Evolutionary conservation across 2,329 filamentous ascomycete species (phyloP).

Genomic region (Colletotrichum lupini): DNA sequence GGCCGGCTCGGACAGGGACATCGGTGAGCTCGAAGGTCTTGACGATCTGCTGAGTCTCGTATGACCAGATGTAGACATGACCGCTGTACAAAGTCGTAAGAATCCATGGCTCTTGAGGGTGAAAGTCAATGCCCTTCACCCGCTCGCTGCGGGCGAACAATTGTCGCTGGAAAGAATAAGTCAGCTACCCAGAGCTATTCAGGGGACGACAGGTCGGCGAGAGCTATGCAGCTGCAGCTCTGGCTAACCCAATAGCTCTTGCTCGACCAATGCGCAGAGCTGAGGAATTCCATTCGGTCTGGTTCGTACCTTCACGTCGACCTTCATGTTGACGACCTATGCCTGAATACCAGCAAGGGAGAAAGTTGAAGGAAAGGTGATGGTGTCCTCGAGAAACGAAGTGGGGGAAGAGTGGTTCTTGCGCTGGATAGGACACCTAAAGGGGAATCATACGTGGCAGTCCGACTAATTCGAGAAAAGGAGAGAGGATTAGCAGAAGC

Average conservation of each 20-base stretch:
- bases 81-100: conserved; percentile 94
- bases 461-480: neutral
- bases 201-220: conserved; percentile 13
- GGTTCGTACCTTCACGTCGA: conserved; percentile 35
- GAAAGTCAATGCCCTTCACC: conserved; percentile 97
- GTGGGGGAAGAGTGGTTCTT: conserved; percentile 25
- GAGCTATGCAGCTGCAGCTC: conserved; percentile 6
- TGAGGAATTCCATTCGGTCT: neutral
- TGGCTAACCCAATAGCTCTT: neutral
- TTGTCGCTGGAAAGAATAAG: conserved; percentile 50
- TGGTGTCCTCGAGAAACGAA: conserved; percentile 31
- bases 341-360: conserved; percentile 26
- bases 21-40: conserved; percentile 99
- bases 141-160: conserved; percentile 85
- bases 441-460: conserved; percentile 20
- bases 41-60: conserved; percentile 95
- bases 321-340: conserved; percentile 34
- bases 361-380: conserved; percentile 20
- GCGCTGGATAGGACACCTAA: conserved; percentile 22
- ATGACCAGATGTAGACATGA: conserved; percentile 99
- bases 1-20: conserved; percentile 95
- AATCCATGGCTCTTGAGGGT: conserved; percentile 96
- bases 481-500: neutral
- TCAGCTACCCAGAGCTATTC: conserved; percentile 24
- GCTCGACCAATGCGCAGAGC: neutral